Base-by-base conservation (phyloP, 352 stramenopile genomes). In the Pythium sp. region DNA sequence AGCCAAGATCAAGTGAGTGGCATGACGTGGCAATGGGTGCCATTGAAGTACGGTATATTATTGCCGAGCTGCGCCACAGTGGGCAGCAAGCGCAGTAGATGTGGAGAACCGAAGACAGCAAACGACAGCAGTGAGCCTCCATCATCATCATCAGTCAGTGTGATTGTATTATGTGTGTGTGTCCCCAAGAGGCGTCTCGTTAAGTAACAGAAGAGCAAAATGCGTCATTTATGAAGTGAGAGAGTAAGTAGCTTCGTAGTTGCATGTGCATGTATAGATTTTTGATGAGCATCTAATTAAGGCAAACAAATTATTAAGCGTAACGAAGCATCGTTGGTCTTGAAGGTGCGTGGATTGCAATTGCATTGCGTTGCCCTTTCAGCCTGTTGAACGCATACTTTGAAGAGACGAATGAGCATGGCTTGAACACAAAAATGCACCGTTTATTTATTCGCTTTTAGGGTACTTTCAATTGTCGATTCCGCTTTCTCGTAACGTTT, bases 1-100 rank as follows among this genome's bases (percentile, higher is more conserved):
- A 15, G 71, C 77, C 22, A 84, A 76, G 67, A 67, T 77, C 57
- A 79, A 76, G 46, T 72, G 53, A 28, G 24, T 5, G 30, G 30
- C 20, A 41, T 36, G n/a, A 36, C 15, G 49, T 51, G 34, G 34
- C 28, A 38, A 20, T 38, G 24, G 24, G 64, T 36, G 14, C 9
- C 20, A 7, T 34, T 6, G 51, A 62, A 18, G 28, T 3, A 32
- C 24, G 24, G 28, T 57, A 68, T 68, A 43, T 68, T 68, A 68
- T 68, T 61, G 54, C 30, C 30, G 20, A 51, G 36, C 62, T 64
- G 26, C 38, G 9, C n/a, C 38, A 24, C n/a, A 22, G 43, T 49
- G 41, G 9, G 34, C 34, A 62, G 56, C 24, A 4, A 43, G 58
- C 38, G 36, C 22, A 54, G 58, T 24, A 30, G 38, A 55, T 55